These are phyloP conservation scores for Talaromyces piceae DNA, from an alignment of 2,329 filamentous ascomycete genomes.

Conservation along the genomic window DNA sequence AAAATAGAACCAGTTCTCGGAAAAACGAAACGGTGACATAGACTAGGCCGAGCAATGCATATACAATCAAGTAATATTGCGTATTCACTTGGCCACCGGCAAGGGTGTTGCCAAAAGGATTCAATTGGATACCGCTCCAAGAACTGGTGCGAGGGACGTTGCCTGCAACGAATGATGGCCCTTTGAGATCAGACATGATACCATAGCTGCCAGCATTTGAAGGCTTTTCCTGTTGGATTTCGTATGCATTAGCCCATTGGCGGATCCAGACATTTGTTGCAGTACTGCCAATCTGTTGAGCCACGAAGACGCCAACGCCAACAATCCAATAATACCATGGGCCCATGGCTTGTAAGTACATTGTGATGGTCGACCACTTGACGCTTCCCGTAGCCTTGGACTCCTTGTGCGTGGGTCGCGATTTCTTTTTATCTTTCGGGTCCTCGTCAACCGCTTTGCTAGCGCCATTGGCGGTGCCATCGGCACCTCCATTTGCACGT, in stretches of 20 bases:
- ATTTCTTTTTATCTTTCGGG: slow-evolving; percentile 38
- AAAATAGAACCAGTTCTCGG: slow-evolving; percentile 83
- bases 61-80: slow-evolving; percentile 73
- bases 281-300: slow-evolving; percentile 78
- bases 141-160: slow-evolving; percentile 28
- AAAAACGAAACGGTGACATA: slow-evolving; percentile 77
- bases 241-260: slow-evolving; percentile 89
- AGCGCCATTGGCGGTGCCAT: slow-evolving; percentile 41
- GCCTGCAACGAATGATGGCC: slow-evolving; percentile 30
- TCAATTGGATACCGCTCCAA: slow-evolving; percentile 23
- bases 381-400: slow-evolving; percentile 78
- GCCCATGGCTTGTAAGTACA: slow-evolving; percentile 90
- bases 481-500: slow-evolving; percentile 40
- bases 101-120: slow-evolving; percentile 14
- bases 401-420: slow-evolving; percentile 53
- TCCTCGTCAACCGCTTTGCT: slow-evolving; percentile 25
- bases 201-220: slow-evolving; percentile 34
- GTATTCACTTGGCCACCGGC: slow-evolving; percentile 58
- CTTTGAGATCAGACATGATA: slow-evolving; percentile 31
- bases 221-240: slow-evolving; percentile 33
- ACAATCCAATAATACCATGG: slow-evolving; percentile 90
- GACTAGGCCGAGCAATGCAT: slow-evolving; percentile 68
- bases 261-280: slow-evolving; percentile 92
- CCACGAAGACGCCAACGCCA: slow-evolving; percentile 64
- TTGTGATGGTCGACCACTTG: slow-evolving; percentile 74